Base-by-base conservation (phyloP, 2,329 filamentous ascomycete genomes). In the Geoglossum cookeanum region DNA sequence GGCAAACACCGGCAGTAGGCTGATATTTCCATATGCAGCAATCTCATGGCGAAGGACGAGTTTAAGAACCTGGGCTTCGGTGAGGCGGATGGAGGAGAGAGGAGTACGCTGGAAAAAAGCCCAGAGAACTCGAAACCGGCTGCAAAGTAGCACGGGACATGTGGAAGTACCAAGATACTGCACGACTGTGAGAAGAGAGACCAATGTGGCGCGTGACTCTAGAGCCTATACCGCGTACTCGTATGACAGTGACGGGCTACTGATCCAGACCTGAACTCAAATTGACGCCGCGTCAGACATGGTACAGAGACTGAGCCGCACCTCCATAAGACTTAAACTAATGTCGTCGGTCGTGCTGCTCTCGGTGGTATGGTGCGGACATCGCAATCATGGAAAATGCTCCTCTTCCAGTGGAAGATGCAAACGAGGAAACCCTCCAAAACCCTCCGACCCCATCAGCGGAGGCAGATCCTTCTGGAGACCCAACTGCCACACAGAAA, bases 31-130 rank as follows among this genome's bases (percentile, higher is more conserved):
- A 35, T 32, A 2, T 33, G 17, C 64, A 89, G 89, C 63, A 96
- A 97, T 67, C 74, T 98, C 35, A 98, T 98, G 92, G 90, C 90
- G 6, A 87, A 80, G 63, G 92, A 98, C 66, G 87, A 94, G 59
- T 92, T 97, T 70, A 88, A 86, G 70, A 98, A 98, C 66, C 74
- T 98, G 45, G 92, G 92, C 0, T 92, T 94, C 64, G 72, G 75
- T 4, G 76, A 79, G 49, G 69, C 70, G 29, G 62, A 7, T 33
- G 39, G n/a, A 13, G 32, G 2, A 22, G 3, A 27, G 6, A 8
- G 22, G 29, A 22, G 27, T 13, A 5, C 32, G 8, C 22, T 3
- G 15, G 6, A 29, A 9, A 27, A 56, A 56, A 1, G 7, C 27
- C 37, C 54, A 56, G 32, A 56, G 29, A 59, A 54, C 52, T 54